Evolutionary conservation across 2,329 filamentous ascomycete species (phyloP), one percentile per base, ranked within the genome.

Genomic region (Pestalotiopsis sp.): DNA sequence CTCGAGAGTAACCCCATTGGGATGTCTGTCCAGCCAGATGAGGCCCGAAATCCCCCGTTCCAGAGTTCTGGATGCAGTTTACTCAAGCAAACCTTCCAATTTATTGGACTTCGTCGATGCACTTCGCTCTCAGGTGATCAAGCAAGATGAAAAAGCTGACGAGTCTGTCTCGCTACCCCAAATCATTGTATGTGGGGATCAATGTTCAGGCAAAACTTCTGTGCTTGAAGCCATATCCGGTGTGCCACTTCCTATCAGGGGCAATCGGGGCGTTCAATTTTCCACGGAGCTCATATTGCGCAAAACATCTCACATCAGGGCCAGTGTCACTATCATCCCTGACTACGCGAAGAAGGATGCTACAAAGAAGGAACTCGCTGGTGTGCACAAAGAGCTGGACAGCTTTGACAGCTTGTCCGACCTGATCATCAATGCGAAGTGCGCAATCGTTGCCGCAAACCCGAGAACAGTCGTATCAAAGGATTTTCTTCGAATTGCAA

Each of bases 141-240:
- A 78, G 61, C 73, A 78, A 36, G 31, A 36, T 36, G 2, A 36
- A 2, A 2, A 36, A 0, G 7, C 9, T 9, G 31, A 9, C 7
- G 7, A 9, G 5, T 77, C 79, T 69, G 76, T 86, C 17, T 79
- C 80, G 14, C 76, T 85, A 0, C 84, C 84, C 0, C 79, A 85
- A 70, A 83, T 85, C 68, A 85, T 91, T 36, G 88, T 91, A 13
- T 88, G 85, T 65, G 89, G 90, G 2, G 86, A 90, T 68, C 88
- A 91, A 72, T 89, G 86, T 0, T 85, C 86, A 1, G 90, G 89
- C 3, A 92, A 92, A 75, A 90, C 87, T 68, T 91, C 89, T 0
- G 87, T 91, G 0, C 83, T 92, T 0, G 88, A 92, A 72, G 89
- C 88, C 1, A 87, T 92, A 52, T 90, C 89, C 0, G 84, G 87